A percentile compares a stretch with the other conserved stretches of the same genome.
Evolutionary conservation across 169 alveolate species (phyloP).

Genomic region (Eimeria falciformis): DNA sequence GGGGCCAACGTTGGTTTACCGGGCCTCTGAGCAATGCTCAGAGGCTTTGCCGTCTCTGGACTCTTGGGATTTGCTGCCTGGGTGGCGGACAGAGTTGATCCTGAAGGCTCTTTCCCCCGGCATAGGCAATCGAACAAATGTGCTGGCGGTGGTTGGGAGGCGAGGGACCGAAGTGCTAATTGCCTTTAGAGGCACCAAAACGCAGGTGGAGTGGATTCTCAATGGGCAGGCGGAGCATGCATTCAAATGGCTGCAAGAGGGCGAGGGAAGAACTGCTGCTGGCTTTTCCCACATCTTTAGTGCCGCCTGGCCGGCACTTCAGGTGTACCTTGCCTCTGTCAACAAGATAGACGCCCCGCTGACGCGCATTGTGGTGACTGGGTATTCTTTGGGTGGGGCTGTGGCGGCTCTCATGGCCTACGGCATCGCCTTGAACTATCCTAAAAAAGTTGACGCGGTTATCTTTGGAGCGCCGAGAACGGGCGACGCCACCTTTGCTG

Average conservation of each 20-base stretch:
- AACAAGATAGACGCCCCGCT: constrained; percentile 36
- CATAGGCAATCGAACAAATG: constrained; percentile 51
- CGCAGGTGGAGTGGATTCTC: constrained; percentile 73
- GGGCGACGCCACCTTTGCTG: constrained; percentile 65
- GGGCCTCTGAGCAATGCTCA: neutral
- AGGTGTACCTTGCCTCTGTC: constrained; percentile 64
- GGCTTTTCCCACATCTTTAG: constrained; percentile 74
- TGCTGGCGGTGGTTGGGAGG: constrained; percentile 64
- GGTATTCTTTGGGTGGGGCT: constrained; percentile 77
- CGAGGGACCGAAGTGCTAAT: constrained; percentile 54
- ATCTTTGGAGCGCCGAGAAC: constrained; percentile 76
- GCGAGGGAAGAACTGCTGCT: constrained; percentile 66
- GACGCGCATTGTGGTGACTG: constrained; percentile 68
- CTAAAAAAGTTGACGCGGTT: constrained; percentile 65
- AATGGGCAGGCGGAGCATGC: constrained; percentile 66
- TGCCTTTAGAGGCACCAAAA: constrained; percentile 74
- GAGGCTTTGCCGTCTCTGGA: constrained; percentile 32
- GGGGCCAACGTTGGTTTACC: neutral
- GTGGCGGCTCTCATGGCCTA: constrained; percentile 75
- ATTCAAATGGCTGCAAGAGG: constrained; percentile 55
- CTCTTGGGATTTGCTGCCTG: constrained; percentile 56
- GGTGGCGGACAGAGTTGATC: constrained; percentile 75
- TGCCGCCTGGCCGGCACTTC: constrained; percentile 78
- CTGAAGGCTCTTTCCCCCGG: constrained; percentile 72
- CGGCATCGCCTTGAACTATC: constrained; percentile 58